Evolutionary conservation across 2,329 filamentous ascomycete species (phyloP), one percentile per base, ranked within the genome.

Genomic region (Colletotrichum phormii): DNA sequence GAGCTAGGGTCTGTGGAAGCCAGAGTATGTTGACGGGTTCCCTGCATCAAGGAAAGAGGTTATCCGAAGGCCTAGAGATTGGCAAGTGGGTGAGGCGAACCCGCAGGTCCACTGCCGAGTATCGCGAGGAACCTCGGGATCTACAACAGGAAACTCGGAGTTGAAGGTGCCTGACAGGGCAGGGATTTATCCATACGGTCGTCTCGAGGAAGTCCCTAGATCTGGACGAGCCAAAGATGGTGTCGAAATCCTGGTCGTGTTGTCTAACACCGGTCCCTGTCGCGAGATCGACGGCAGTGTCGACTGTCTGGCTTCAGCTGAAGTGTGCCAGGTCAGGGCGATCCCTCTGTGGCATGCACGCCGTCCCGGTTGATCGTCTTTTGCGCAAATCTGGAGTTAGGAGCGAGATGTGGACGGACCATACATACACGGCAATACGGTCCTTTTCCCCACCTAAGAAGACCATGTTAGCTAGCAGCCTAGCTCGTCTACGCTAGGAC

Each of bases 121-220:
- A 26, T 26, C 49, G 4, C 63, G 26, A 66, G 58, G 68, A 59
- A 61, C 24, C 31, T 59, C 65, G 49, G 46, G 51, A 35, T 66
- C 69, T 70, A 67, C 60, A 64, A 70, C 54, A 64, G 60, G 66
- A 64, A 61, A 49, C 62, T 64, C 66, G 60, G 66, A 61, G 46
- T 46, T 57, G 26, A 46, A 57, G 29, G 49, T 71, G 66, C 46
- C 60, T 57, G 54, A 57, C 46, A 69, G 60, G 54, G 11, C 37
- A 70, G 46, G 65, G 55, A 49, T 49, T 18, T 18, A 22, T 49
- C 42, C 42, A 49, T 37, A 58, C 37, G 49, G 46, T 55, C 12
- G 46, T 29, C 42, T 51, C 42, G 37, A 64, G 37, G 53, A 33
- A 31, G 13, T 35, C 42, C 18, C 5, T n/a, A 15, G 18, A 62